Conservation (phyloP, 345 rosid genomes). For the Dipteronia sinensis region DNA sequence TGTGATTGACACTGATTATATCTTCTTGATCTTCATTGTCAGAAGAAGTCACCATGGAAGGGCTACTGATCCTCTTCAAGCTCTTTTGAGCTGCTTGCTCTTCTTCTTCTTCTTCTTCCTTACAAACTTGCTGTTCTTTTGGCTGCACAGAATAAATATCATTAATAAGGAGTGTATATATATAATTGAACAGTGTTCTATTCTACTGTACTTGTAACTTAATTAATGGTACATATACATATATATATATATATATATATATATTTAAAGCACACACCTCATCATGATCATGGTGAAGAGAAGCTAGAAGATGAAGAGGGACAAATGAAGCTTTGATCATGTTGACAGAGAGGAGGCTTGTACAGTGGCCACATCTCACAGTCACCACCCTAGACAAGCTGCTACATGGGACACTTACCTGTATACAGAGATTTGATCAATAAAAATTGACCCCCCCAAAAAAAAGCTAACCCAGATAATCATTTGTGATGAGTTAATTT, state of each 20-base stretch:
- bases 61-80: constrained; percentile 34
- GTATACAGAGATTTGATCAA: constrained; percentile 10
- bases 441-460: background rate
- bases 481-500: constrained; percentile 18
- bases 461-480: background rate
- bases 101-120: constrained; percentile 23
- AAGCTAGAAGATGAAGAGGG: constrained; percentile 78
- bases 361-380: constrained; percentile 96
- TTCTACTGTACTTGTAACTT: background rate
- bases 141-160: constrained; percentile 26
- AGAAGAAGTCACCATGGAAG: constrained; percentile 51
- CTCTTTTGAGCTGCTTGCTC: constrained; percentile 28
- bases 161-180: no score
- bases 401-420: constrained; percentile 93
- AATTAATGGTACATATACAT: background rate
- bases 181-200: background rate
- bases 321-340: constrained; percentile 85
- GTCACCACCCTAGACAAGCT: constrained; percentile 89
- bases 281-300: constrained; percentile 53
- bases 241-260: no score
- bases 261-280: constrained; percentile 29
- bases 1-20: constrained; percentile 42
- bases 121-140: constrained; percentile 41
- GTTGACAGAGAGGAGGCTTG: constrained; percentile 90
- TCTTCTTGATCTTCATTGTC: constrained; percentile 74